Conservation (phyloP, 768 basidiomycete genomes). For the Macrolepiota fuliginosa region DNA sequence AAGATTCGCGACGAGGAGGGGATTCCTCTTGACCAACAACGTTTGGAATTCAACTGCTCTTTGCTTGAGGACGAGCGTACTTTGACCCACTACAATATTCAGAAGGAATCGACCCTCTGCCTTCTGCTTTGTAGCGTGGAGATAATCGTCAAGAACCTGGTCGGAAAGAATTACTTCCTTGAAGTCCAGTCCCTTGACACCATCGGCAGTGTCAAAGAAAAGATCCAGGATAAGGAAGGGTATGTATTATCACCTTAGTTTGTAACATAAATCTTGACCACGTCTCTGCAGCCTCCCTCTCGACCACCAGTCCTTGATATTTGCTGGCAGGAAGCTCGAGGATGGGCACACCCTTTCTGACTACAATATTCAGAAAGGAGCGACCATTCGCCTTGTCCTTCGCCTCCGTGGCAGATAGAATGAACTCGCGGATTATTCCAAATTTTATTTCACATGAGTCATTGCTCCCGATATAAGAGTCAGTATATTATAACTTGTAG, state of each 20-base stretch:
- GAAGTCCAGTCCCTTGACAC: constrained; percentile 87
- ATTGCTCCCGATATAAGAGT: too few species aligned
- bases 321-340: constrained; percentile 90
- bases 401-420: constrained; percentile 71
- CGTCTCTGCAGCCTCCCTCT: constrained; percentile 51
- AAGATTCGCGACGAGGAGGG: constrained; percentile 88
- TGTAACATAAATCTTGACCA: constrained; percentile 4
- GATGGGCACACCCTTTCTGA: constrained; percentile 91
- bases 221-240: constrained; percentile 94
- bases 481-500: too few species aligned
- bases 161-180: constrained; percentile 89
- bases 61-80: constrained; percentile 94
- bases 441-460: too few species aligned
- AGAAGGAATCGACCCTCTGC: constrained; percentile 94
- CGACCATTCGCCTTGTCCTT: constrained; percentile 77
- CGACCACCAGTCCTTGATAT: constrained; percentile 88
- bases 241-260: not conserved
- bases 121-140: constrained; percentile 86
- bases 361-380: constrained; percentile 91
- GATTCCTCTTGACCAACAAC: constrained; percentile 89
- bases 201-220: constrained; percentile 85
- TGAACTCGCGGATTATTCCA: too few species aligned
- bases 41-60: constrained; percentile 95
- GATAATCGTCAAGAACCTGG: constrained; percentile 79
- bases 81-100: constrained; percentile 87